Conservation (phyloP, 208 protist species). For the Angomonas ambiguus region DNA sequence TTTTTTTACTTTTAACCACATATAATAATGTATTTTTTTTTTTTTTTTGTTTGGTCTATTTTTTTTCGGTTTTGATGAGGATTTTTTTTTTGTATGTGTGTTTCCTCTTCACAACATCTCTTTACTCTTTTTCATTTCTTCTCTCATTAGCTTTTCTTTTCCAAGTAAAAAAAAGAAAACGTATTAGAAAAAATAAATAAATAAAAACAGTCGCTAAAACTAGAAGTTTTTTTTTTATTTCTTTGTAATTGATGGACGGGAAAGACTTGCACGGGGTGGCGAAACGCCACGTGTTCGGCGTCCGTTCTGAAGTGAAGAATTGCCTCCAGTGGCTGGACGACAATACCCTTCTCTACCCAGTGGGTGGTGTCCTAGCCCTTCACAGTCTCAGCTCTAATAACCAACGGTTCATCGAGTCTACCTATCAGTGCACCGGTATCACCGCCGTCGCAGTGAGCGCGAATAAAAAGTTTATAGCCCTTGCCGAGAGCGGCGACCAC, state of each 20-base stretch:
- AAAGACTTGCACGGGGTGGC: slow-evolving; percentile 47
- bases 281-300: slow-evolving; percentile 83
- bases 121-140: slow-evolving; percentile 16
- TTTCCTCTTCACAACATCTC: too few species aligned
- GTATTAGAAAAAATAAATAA: slow-evolving; percentile 1
- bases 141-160: too few species aligned
- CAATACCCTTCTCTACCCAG: slow-evolving; percentile 82
- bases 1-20: slow-evolving; percentile 1
- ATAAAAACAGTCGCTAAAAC: background rate
- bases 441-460: slow-evolving; percentile 87
- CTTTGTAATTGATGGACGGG: slow-evolving; percentile 9
- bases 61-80: too few species aligned
- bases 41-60: background rate
- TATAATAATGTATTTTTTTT: background rate
- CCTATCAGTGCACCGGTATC: slow-evolving; percentile 71
- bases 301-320: slow-evolving; percentile 53
- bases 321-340: slow-evolving; percentile 84
- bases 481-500: slow-evolving; percentile 80
- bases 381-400: slow-evolving; percentile 79
- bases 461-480: slow-evolving; percentile 94
- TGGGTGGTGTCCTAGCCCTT: slow-evolving; percentile 74
- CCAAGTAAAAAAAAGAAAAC: too few species aligned
- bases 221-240: background rate
- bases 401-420: slow-evolving; percentile 78
- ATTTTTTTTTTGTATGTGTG: too few species aligned